Base-by-base conservation (phyloP, 805 yeast genomes). In the Kodamaea sagamina region DNA sequence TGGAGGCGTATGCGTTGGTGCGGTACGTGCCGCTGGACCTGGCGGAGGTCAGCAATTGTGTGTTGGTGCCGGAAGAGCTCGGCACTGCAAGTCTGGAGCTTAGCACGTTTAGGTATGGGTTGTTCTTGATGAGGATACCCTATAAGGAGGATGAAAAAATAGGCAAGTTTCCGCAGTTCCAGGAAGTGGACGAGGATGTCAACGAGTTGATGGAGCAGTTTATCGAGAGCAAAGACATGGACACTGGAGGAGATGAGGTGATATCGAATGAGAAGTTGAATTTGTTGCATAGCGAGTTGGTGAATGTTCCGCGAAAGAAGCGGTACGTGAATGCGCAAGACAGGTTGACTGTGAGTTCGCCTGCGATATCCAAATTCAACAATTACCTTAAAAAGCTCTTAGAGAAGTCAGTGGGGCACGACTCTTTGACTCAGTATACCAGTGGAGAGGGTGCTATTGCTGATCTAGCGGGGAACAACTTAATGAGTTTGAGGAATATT, bases 101-200 rank as follows among this genome's bases (percentile, higher is more conserved):
- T 4, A 39, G 34, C 1, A 40, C 41, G 4, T 47, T 36, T 43
- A 47, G 57, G 13, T 67, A 75, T 46, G 71, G 74, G 0, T 71
- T 87, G 42, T 62, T 75, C 1, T 57, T 82, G 49, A 72, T 73
- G 9, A 66, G 82, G 36, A 57, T 89, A 9, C 93, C 96, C 1
- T 86, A 77, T 59, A 74, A 76, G 32, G 95, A 87, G 49, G 96
- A 89, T 58, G 84, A 81, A 48, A 77, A 78, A 50, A 68, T 80
- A 11, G 79, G 89, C 2, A 71, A 69, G 17, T 77, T 84, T 51
- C 68, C 71, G 0, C 26, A 32, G 7, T 52, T 68, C 21, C 42
- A 58, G 2, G 45, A 47, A 28, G 32, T 17, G 2, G 49, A 44
- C n/a, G 43, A 44, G 6, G 41, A 36, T 19, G 4, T 37, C 28